Evolutionary conservation across 257 asterid species (phyloP).

Genomic region (Scutellaria barbata): DNA sequence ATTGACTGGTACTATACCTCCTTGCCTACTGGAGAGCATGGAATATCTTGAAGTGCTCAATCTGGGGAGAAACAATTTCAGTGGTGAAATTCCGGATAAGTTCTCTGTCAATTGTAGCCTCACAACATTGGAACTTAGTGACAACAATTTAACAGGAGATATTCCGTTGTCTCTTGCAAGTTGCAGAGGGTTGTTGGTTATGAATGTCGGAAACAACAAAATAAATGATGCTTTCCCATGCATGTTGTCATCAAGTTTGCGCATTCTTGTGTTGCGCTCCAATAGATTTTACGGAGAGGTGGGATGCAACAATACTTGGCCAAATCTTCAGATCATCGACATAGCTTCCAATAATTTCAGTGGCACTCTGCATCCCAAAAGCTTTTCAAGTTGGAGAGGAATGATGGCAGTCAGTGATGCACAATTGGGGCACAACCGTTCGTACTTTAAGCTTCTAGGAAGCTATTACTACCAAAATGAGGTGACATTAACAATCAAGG

Average conservation of each 20-base stretch:
- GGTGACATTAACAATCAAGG: too few species aligned
- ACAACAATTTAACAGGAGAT: too few species aligned
- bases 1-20: too few species aligned
- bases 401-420: background rate
- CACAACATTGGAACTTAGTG: too few species aligned
- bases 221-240: constrained; percentile 37
- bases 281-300: constrained; percentile 51
- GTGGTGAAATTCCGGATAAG: too few species aligned
- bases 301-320: constrained; percentile 28
- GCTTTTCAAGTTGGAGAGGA: constrained; percentile 25
- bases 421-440: too few species aligned
- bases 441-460: constrained; percentile 8
- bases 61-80: too few species aligned
- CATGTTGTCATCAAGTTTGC: constrained; percentile 45
- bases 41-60: too few species aligned
- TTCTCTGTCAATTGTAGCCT: too few species aligned
- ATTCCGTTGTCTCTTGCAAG: constrained; percentile 30
- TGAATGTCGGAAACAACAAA: constrained; percentile 52
- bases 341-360: constrained; percentile 32
- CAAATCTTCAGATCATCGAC: constrained; percentile 37
- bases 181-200: constrained; percentile 43
- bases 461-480: too few species aligned
- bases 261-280: constrained; percentile 46
- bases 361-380: constrained; percentile 3
- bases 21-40: too few species aligned